These are phyloP conservation scores for Olyra latifolia DNA, from an alignment of 176 grass and related monocot genomes.

Conservation along the genomic window DNA sequence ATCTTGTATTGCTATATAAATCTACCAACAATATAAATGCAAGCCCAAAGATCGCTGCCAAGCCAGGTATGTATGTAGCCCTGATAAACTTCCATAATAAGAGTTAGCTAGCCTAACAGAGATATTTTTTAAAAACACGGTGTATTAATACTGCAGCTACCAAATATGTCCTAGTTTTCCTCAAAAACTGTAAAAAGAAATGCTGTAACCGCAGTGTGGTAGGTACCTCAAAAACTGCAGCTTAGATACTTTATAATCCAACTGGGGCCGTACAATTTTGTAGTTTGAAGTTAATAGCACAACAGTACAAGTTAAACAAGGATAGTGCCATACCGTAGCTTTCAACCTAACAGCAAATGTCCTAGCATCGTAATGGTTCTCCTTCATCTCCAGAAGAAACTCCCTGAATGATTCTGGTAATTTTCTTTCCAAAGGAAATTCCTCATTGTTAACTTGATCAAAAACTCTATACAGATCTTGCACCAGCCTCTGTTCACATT, in stretches of 20 bases:
- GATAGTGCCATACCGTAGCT: conserved; percentile 61
- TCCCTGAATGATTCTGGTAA: conserved; percentile 85
- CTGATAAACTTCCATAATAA: neutral
- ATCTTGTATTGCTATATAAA: neutral
- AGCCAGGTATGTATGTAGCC: neutral
- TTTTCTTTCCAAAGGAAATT: conserved; percentile 50
- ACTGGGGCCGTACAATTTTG: neutral
- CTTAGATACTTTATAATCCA: neutral
- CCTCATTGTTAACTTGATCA: conserved; percentile 72
- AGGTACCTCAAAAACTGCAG: neutral
- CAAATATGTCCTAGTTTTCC: neutral
- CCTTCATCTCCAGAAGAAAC: conserved; percentile 84
- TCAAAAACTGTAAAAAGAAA: neutral
- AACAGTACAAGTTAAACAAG: conserved; percentile 2
- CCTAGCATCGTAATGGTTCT: conserved; percentile 76
- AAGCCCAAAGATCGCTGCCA: neutral
- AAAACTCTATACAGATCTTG: conserved; percentile 85
- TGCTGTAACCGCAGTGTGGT: neutral
- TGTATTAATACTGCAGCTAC: neutral
- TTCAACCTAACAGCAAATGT: conserved; percentile 78
- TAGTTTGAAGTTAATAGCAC: neutral
- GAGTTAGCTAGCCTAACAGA: neutral
- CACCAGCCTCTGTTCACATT: conserved; percentile 66
- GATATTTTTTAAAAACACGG: neutral
- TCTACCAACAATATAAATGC: conserved; percentile 5